Conservation (phyloP, 768 basidiomycete species). For the Russula dissimulans region DNA sequence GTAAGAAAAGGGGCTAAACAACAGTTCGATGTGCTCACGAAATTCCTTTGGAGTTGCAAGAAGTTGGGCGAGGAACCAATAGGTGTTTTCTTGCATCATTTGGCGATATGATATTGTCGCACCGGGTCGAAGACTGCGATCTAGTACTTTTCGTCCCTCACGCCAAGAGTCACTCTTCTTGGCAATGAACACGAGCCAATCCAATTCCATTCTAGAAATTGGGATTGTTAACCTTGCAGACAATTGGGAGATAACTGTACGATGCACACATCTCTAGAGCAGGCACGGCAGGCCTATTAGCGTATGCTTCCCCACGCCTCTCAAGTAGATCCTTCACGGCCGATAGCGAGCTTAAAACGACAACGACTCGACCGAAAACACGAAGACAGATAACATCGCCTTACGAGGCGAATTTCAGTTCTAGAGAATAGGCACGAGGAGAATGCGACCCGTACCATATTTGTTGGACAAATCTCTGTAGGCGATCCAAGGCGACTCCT, state of each 20-base stretch:
- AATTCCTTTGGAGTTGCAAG: not conserved
- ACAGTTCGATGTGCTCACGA: not conserved
- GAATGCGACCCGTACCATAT: not conserved
- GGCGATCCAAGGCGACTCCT: not conserved
- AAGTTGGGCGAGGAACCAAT: not conserved
- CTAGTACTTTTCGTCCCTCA: not conserved
- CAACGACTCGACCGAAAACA: not conserved
- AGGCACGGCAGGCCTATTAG: not conserved
- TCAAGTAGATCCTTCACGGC: not conserved
- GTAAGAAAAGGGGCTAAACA: not conserved
- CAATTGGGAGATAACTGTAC: not conserved
- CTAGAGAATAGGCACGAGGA: too few relatives aligned
- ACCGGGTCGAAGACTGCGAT: not conserved
- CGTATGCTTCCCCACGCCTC: slow-evolving; percentile 16
- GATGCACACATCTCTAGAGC: not conserved
- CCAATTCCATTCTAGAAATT: not conserved
- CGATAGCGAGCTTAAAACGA: not conserved
- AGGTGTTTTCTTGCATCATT: not conserved
- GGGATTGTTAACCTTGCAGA: not conserved
- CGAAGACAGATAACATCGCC: not conserved
- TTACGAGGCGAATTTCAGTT: not conserved
- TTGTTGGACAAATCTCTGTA: not conserved
- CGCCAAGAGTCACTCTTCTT: not conserved
- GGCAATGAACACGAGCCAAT: not conserved
- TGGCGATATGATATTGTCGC: not conserved